phyloP scores from a whole-genome alignment of 1,284 basidiomycete genomes.

The Heterobasidion occidentale region DNA sequence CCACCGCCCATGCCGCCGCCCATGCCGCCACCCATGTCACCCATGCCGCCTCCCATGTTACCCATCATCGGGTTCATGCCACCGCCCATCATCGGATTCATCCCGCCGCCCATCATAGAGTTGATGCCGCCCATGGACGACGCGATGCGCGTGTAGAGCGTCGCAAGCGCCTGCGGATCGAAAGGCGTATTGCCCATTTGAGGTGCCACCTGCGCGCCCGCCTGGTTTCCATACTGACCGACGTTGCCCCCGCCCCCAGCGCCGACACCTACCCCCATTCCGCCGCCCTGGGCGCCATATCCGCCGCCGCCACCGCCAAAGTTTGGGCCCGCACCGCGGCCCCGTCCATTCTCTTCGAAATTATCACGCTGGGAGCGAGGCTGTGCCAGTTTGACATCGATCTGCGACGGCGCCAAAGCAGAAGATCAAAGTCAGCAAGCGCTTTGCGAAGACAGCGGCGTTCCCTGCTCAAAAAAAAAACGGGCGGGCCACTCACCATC shows the following conservation, averaged over 20 bases:
- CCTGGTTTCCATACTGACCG: constrained; percentile 16
- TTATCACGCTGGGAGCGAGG: constrained; percentile 75
- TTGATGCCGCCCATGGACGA: constrained; percentile 54
- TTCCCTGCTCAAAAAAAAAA: too few relatives aligned
- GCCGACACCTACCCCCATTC: neutral
- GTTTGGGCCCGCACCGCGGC: constrained; percentile 16
- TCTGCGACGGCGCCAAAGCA: constrained; percentile 36
- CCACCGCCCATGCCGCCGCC: constrained; percentile 7
- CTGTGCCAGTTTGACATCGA: constrained; percentile 92
- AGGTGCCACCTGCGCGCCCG: constrained; percentile 6
- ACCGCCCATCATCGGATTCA: constrained; percentile 43
- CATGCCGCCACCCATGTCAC: constrained; percentile 19
- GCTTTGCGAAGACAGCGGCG: neutral
- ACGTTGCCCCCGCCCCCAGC: neutral
- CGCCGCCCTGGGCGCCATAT: constrained; percentile 5
- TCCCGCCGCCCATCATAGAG: constrained; percentile 26
- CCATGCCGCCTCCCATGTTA: constrained; percentile 30
- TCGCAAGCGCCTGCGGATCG: constrained; percentile 74
- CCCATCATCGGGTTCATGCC: constrained; percentile 35
- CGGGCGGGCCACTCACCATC: constrained; percentile 43
- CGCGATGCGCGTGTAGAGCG: constrained; percentile 80
- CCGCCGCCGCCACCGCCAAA: constrained; percentile 25
- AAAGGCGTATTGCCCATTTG: constrained; percentile 48
- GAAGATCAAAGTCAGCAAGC: neutral
- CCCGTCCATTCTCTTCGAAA: constrained; percentile 18